Evolutionary conservation across 1,284 basidiomycete genomes (phyloP), one percentile per base, ranked within the genome.

Genomic region (Sphaerobolus stellatus): DNA sequence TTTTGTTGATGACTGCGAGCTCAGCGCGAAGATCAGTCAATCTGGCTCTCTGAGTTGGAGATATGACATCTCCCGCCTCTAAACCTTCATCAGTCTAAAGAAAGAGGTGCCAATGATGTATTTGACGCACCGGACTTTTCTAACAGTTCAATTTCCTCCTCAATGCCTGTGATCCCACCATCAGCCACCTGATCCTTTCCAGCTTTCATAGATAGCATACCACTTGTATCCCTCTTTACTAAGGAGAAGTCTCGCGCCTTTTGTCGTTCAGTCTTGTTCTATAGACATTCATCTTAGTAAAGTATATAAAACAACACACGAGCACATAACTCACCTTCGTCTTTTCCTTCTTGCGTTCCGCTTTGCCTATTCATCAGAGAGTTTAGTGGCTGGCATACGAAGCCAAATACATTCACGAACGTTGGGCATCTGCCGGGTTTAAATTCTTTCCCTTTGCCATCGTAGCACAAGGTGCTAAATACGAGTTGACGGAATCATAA

Each of bases 191-290:
- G 20, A 27, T 36, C 30, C 22, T 27, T 16, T 46, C 5, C 7
- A 30, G n/a, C 50, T 36, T 14, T 36, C 24, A 16, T 11, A 16
- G 9, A 16, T 2, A 25, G 61, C 76, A 54, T 50, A 86, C 91
- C 89, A 68, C 77, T 75, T 6, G 92, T 94, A 65, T 95, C 92
- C 68, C 91, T 92, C 76, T 94, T 95, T 24, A 94, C 87, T 27
- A 90, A 76, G 18, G 88, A 78, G 66, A 91, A 87, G 64, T 94
- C 92, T 62, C 91, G 82, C 20, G 81, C 72, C 72, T 94, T 91
- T 48, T 82, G 73, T 56, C 93, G 78, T 52, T 81, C 83, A 67
- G 86, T 75, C 75, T 94, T 94, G 76, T 95, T 94, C 92, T 94
- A 52, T 60, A 31, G n/a, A 63, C 57, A 67, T 60, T 56, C 55